Evolutionary conservation across 148 eudicot species (phyloP).

Genomic region (Euryodendron excelsum): DNA sequence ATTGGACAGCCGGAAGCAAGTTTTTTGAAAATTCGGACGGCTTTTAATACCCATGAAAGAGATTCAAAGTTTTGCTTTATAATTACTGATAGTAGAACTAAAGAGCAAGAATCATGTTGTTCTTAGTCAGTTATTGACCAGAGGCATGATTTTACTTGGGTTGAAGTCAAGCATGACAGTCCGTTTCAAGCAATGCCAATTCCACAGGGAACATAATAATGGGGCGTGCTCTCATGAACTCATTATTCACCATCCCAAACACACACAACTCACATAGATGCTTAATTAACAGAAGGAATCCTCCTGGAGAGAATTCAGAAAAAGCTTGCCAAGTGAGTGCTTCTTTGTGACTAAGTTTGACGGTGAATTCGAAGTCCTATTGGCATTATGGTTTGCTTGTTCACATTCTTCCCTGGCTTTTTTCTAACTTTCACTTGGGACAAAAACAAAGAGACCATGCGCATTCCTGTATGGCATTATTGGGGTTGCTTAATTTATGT

Average conservation of each 20-base stretch:
- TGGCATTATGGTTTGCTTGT: too few relatives aligned
- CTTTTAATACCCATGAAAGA: background rate
- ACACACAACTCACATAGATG: too few relatives aligned
- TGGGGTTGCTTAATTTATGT: background rate
- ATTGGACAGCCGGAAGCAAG: background rate
- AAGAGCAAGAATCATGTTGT: slow-evolving; percentile 11
- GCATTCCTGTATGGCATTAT: slow-evolving; percentile 4
- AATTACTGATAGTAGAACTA: background rate
- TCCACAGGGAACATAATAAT: slow-evolving; percentile 50
- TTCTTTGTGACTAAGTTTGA: background rate
- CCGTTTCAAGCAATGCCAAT: slow-evolving; percentile 52
- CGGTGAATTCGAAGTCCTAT: background rate
- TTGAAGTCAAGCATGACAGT: slow-evolving; percentile 55
- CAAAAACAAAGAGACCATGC: slow-evolving; percentile 14
- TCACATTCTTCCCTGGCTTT: too few relatives aligned
- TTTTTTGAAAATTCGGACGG: background rate
- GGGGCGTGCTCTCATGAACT: slow-evolving; percentile 49
- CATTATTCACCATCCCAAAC: slow-evolving; percentile 14
- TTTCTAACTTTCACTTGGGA: background rate
- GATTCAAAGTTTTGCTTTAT: background rate
- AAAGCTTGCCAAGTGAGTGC: too few relatives aligned
- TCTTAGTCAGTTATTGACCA: slow-evolving; percentile 18
- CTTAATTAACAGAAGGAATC: too few relatives aligned
- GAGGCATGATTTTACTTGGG: slow-evolving; percentile 36
- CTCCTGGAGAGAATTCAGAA: too few relatives aligned